Evolutionary conservation across 768 basidiomycete genomes (phyloP).

Genomic region (Boletellus emodensis): DNA sequence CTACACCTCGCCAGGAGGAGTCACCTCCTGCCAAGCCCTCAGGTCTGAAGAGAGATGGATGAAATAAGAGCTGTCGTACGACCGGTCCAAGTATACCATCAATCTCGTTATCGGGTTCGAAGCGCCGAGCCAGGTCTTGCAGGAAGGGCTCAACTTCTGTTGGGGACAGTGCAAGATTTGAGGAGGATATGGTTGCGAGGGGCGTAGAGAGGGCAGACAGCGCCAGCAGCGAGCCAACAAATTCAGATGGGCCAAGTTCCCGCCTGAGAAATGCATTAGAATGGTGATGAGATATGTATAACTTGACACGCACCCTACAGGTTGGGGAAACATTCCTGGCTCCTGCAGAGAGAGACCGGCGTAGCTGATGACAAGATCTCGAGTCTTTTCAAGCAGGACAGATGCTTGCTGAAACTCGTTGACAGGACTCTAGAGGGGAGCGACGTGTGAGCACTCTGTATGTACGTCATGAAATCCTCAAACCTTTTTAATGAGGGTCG

Average conservation of each 20-base stretch:
- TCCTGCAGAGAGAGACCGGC: slow-evolving; percentile 86
- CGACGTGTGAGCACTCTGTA: slow-evolving; percentile 34
- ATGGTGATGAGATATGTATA: not conserved
- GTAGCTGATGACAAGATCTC: slow-evolving; percentile 84
- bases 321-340: slow-evolving; percentile 93
- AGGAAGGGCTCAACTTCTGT: slow-evolving; percentile 78
- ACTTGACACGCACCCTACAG: slow-evolving; percentile 51
- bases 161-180: slow-evolving; percentile 52
- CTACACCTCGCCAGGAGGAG: slow-evolving; percentile 79
- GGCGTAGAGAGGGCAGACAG: slow-evolving; percentile 67
- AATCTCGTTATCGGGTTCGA: slow-evolving; percentile 75
- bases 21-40: slow-evolving; percentile 73
- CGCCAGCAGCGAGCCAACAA: slow-evolving; percentile 77
- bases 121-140: slow-evolving; percentile 76
- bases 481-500: slow-evolving; percentile 63
- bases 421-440: slow-evolving; percentile 41
- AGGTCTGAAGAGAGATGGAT: slow-evolving; percentile 56
- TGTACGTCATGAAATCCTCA: not conserved
- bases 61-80: slow-evolving; percentile 56
- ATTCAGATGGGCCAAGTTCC: slow-evolving; percentile 70
- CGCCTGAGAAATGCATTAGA: slow-evolving; percentile 42
- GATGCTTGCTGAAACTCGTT: slow-evolving; percentile 58
- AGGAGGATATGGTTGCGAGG: slow-evolving; percentile 45
- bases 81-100: slow-evolving; percentile 77
- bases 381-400: slow-evolving; percentile 65